Conservation (phyloP, 176 grass and related monocot species). For the Oryza meridionalis region DNA sequence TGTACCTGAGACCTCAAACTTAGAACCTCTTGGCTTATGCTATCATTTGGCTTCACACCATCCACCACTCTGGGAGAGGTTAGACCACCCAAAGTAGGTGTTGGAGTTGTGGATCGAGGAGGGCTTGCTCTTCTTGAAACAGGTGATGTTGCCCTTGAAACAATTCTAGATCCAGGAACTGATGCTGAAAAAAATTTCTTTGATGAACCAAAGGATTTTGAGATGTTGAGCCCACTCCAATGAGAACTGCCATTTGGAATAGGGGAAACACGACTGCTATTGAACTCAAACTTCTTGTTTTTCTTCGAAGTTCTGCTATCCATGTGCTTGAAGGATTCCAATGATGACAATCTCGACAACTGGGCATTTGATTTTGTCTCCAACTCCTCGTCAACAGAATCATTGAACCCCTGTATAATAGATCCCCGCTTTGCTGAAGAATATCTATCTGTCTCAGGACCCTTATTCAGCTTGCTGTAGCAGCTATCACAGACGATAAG, state of each 20-base stretch:
- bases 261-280: conserved; percentile 73
- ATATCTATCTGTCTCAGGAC: conserved; percentile 45
- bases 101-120: conserved; percentile 65
- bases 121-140: conserved; percentile 68
- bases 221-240: conserved; percentile 75
- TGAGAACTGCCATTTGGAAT: conserved; percentile 81
- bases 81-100: conserved; percentile 59
- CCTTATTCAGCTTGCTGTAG: conserved; percentile 53
- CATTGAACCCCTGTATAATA: conserved; percentile 56
- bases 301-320: conserved; percentile 62
- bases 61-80: conserved; percentile 57
- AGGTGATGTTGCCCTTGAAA: conserved; percentile 69
- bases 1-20: conserved; percentile 72
- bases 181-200: conserved; percentile 90
- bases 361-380: conserved; percentile 65
- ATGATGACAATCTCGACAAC: conserved; percentile 67
- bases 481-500: conserved; percentile 70
- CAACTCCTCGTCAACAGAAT: conserved; percentile 66
- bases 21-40: conserved; percentile 57
- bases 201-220: conserved; percentile 78
- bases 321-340: conserved; percentile 68
- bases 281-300: conserved; percentile 84
- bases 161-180: conserved; percentile 75
- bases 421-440: conserved; percentile 50
- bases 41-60: conserved; percentile 46